phyloP scores from a whole-genome alignment of 164 flowering plant genomes.

The Echeveria elegans region DNA sequence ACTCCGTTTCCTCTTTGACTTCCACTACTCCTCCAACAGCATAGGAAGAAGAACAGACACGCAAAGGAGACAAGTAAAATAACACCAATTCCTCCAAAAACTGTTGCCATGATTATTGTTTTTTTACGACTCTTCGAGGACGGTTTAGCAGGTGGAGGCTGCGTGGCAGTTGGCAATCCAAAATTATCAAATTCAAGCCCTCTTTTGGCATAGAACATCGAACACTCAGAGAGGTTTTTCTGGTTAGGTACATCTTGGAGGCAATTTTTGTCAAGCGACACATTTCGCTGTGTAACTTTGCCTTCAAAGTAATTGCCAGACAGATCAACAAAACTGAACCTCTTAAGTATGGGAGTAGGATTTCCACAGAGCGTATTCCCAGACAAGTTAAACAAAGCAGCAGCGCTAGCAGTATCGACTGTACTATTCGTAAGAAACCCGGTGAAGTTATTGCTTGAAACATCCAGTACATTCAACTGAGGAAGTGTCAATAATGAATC shows the following conservation, averaged over 20 bases:
- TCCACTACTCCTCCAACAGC: slow-evolving; percentile 18
- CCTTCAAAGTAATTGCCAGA: slow-evolving; percentile 68
- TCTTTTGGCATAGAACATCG: slow-evolving; percentile 37
- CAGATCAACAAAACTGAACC: slow-evolving; percentile 36
- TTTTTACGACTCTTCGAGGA: slow-evolving; percentile 20
- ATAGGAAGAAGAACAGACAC: slow-evolving; percentile 24
- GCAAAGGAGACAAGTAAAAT: slow-evolving; percentile 33
- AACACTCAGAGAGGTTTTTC: slow-evolving; percentile 39
- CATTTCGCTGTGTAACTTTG: slow-evolving; percentile 16
- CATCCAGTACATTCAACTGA: slow-evolving; percentile 38
- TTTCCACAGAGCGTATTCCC: slow-evolving; percentile 56
- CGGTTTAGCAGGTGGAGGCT: slow-evolving; percentile 14
- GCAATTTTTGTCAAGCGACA: slow-evolving; percentile 41
- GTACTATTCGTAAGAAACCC: slow-evolving; percentile 30
- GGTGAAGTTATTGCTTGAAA: slow-evolving; percentile 52
- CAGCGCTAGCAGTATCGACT: slow-evolving; percentile 15
- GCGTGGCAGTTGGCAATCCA: slow-evolving; percentile 21
- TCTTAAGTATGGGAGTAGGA: slow-evolving; percentile 22
- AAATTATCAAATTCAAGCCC: slow-evolving; percentile 40
- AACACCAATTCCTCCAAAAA: slow-evolving; percentile 63
- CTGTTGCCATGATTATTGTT: slow-evolving; percentile 37
- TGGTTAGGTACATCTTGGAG: slow-evolving; percentile 38
- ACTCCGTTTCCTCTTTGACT: slow-evolving; percentile 38
- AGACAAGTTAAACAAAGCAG: slow-evolving; percentile 44
- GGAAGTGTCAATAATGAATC: slow-evolving; percentile 34